These are phyloP conservation scores for Ailanthus altissimus DNA, from an alignment of 345 rosid species.

Conservation along the genomic window DNA sequence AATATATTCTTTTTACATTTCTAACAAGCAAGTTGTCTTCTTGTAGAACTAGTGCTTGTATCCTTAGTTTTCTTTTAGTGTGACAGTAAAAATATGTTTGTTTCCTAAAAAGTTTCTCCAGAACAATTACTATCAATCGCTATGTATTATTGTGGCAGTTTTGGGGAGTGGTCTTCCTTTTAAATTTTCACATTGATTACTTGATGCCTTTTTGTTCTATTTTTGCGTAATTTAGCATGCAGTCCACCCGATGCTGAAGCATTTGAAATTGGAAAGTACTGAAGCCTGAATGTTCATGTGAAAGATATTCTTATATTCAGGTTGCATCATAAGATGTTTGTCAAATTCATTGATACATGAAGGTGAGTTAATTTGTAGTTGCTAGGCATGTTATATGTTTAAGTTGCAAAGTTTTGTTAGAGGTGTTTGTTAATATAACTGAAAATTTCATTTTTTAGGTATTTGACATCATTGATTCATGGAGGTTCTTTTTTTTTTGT, in stretches of 20 bases:
- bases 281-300: background rate
- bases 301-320: constrained; percentile 3
- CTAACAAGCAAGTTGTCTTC: background rate
- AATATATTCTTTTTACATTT: too few species aligned
- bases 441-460: background rate
- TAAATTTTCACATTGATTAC: background rate
- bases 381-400: background rate
- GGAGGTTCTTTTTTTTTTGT: background rate
- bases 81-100: background rate
- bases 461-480: background rate
- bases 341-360: background rate
- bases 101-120: background rate
- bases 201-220: background rate
- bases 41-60: background rate
- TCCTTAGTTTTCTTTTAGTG: background rate
- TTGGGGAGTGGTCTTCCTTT: background rate
- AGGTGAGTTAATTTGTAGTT: background rate
- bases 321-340: background rate
- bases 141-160: background rate
- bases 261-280: background rate
- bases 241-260: background rate
- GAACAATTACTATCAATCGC: background rate
- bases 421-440: background rate
- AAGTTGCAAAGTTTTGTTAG: background rate
- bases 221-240: background rate